phyloP scores from a whole-genome alignment of 1,139 yeast species.

The Torulaspora globosa region DNA sequence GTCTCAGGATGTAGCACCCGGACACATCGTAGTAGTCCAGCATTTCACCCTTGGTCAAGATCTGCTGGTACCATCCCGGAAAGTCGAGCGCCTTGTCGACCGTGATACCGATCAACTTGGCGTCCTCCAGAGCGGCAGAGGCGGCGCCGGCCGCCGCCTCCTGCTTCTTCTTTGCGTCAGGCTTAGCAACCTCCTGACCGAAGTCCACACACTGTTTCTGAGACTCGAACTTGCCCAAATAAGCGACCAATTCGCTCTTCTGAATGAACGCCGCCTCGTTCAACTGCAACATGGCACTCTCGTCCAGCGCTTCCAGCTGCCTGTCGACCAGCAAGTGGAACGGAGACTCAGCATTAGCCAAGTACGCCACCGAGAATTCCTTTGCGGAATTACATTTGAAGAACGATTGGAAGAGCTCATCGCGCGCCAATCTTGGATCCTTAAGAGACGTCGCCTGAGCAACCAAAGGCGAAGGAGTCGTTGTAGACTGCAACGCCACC shows the following conservation, averaged over 20 bases:
- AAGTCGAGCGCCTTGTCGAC: constrained; percentile 89
- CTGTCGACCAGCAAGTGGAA: constrained; percentile 65
- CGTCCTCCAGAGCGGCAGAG: constrained; percentile 69
- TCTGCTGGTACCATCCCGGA: constrained; percentile 96
- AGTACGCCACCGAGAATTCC: constrained; percentile 61
- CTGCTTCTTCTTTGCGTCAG: constrained; percentile 23
- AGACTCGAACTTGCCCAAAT: constrained; percentile 45
- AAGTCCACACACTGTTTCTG: constrained; percentile 59
- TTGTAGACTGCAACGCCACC: constrained; percentile 66
- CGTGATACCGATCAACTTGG: constrained; percentile 92
- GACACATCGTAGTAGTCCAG: constrained; percentile 97
- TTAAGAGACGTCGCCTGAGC: constrained; percentile 69
- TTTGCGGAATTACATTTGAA: constrained; percentile 57
- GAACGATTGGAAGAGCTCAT: constrained; percentile 66
- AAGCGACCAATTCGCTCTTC: constrained; percentile 52
- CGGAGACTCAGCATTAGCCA: constrained; percentile 53
- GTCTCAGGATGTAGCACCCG: constrained; percentile 97
- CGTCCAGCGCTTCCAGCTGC: constrained; percentile 43
- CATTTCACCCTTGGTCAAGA: constrained; percentile 94
- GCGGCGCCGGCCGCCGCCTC: constrained; percentile 27
- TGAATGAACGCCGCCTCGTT: constrained; percentile 56
- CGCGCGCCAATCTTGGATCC: constrained; percentile 85
- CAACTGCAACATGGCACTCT: constrained; percentile 46
- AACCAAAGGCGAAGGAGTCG: constrained; percentile 62
- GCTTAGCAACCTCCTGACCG: constrained; percentile 35